Conservation (phyloP, 192 early-diverging fungal species). For the Backusella sp. region DNA sequence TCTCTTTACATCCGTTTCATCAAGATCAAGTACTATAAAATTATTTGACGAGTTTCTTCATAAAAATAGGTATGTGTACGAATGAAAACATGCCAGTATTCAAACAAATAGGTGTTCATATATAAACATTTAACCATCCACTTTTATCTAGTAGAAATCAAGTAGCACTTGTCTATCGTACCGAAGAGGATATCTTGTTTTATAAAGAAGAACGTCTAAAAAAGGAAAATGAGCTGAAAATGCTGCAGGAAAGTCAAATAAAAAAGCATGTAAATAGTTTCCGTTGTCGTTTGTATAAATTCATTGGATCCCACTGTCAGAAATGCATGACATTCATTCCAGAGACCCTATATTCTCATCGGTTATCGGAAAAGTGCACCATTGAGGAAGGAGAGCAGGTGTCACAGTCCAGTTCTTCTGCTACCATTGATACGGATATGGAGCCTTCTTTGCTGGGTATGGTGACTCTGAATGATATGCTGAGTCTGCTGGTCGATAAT, state of each 20-base stretch:
- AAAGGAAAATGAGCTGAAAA: neutral
- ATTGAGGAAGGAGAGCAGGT: neutral
- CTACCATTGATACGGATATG: neutral
- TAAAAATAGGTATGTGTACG: neutral
- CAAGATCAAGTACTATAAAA: neutral
- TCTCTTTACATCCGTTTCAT: neutral
- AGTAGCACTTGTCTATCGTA: neutral
- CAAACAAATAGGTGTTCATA: neutral
- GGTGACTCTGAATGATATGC: neutral
- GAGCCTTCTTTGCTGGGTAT: neutral
- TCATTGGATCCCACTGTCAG: neutral
- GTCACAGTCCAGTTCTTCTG: neutral
- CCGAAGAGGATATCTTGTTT: neutral
- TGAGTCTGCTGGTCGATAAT: neutral
- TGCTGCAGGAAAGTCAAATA: neutral
- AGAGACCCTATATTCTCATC: neutral
- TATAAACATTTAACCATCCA: neutral
- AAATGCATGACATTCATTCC: neutral
- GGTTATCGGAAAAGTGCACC: neutral
- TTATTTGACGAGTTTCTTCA: neutral
- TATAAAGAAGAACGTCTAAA: neutral
- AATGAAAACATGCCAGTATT: no score
- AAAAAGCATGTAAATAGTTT: constrained; percentile 1
- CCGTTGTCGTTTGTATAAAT: neutral
- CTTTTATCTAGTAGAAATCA: neutral